These are phyloP conservation scores for Oryza rufipogon DNA, from an alignment of 176 grass and related monocot genomes.

Conservation along the genomic window DNA sequence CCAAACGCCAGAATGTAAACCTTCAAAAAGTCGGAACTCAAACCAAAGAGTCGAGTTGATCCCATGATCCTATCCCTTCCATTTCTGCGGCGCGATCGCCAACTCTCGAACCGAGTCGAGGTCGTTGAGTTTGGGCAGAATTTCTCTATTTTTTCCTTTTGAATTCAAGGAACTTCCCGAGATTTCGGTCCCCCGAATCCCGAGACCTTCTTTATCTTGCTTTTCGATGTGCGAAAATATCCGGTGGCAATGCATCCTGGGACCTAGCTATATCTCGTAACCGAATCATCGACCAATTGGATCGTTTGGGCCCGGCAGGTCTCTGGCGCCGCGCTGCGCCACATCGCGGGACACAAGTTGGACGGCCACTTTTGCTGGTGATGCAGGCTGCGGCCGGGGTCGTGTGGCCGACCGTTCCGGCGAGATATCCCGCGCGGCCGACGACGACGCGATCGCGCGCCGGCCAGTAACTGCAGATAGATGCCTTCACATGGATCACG, in stretches of 20 bases:
- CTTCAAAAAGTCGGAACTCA: background rate
- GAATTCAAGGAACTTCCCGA: too few species aligned
- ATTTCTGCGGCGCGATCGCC: too few species aligned
- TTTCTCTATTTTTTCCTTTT: too few species aligned
- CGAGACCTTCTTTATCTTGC: background rate
- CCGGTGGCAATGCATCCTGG: background rate
- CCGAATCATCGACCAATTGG: background rate
- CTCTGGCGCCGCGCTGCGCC: too few species aligned
- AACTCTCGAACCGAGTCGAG: too few species aligned
- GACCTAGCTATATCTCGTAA: conserved; percentile 1
- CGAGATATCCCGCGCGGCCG: background rate
- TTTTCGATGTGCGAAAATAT: too few species aligned
- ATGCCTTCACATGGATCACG: conserved; percentile 28
- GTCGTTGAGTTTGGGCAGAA: background rate
- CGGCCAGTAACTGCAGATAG: background rate
- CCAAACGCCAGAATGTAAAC: background rate
- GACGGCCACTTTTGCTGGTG: background rate
- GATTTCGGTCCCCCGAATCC: background rate
- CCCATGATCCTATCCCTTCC: background rate
- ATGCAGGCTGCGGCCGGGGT: background rate
- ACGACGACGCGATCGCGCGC: too few species aligned
- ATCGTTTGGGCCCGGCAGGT: background rate
- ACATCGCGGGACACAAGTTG: background rate
- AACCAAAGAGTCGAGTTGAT: background rate
- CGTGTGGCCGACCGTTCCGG: too few species aligned